A percentile compares a stretch with the other conserved stretches of the same genome.
Conservation (phyloP, 495 filamentous ascomycete genomes). For the Tuber aestivum region DNA sequence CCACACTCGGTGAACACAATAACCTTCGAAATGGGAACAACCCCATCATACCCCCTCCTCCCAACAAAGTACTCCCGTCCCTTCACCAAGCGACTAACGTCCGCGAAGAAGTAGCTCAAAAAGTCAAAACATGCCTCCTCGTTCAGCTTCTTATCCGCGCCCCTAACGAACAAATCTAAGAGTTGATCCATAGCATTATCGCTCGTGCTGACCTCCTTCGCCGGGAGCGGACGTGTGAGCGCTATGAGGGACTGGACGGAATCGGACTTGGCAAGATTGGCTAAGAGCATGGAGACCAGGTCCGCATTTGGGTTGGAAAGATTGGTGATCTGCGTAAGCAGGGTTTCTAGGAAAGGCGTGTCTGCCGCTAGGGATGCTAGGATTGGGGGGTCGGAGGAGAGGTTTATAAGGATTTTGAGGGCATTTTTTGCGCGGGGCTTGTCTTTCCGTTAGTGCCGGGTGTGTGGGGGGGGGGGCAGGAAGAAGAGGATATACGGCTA, state of each 20-base stretch:
- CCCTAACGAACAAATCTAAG: conserved; percentile 92
- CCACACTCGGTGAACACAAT: conserved; percentile 87
- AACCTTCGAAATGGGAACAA: conserved; percentile 81
- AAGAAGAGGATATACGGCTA: conserved; percentile 53
- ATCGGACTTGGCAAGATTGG: conserved; percentile 80
- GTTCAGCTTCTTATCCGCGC: conserved; percentile 73
- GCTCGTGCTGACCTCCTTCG: conserved; percentile 58
- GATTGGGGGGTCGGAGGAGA: conserved; percentile 70
- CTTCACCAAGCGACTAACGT: conserved; percentile 71
- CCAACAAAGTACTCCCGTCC: conserved; percentile 70
- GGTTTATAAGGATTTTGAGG: conserved; percentile 87
- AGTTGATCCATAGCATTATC: conserved; percentile 76
- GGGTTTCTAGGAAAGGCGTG: conserved; percentile 68
- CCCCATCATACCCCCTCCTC: conserved; percentile 65
- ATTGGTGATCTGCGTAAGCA: conserved; percentile 54
- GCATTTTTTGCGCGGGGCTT: conserved; percentile 87
- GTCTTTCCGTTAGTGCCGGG: neutral
- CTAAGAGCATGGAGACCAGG: conserved; percentile 80
- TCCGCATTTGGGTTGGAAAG: conserved; percentile 66
- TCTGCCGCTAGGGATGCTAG: conserved; percentile 67
- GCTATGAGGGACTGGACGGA: conserved; percentile 60
- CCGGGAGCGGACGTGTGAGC: conserved; percentile 57
- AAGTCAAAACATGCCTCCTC: conserved; percentile 85
- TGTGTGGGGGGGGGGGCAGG: neutral
- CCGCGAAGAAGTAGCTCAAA: conserved; percentile 86